A percentile compares a stretch with the other conserved stretches of the same genome.
These are phyloP conservation scores for Cercospora berteroae DNA, from an alignment of 2,329 filamentous ascomycete species.

Conservation along the genomic window DNA sequence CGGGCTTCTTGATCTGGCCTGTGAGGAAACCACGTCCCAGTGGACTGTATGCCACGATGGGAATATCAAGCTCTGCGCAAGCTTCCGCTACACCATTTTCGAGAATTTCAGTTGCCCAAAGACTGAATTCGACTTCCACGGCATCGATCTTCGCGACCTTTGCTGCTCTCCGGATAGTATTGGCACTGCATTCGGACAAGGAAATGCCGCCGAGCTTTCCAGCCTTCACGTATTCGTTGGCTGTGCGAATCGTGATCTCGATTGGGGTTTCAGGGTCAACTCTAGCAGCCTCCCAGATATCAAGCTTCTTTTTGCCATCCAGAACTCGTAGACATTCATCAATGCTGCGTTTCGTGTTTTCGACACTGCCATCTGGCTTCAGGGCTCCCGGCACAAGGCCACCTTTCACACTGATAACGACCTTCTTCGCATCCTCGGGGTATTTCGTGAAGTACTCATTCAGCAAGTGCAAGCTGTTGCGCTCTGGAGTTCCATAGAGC, in stretches of 20 bases:
- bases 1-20: constrained; percentile 49
- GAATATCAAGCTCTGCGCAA: constrained; percentile 63
- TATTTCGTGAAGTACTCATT: constrained; percentile 53
- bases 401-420: constrained; percentile 54
- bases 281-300: constrained; percentile 50
- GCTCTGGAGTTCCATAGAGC: constrained; percentile 48
- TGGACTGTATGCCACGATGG: constrained; percentile 70
- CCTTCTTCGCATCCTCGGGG: constrained; percentile 50
- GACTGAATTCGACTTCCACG: constrained; percentile 61
- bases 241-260: constrained; percentile 46
- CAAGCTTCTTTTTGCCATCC: constrained; percentile 49
- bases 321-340: constrained; percentile 48
- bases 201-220: constrained; percentile 49
- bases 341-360: constrained; percentile 45
- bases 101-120: constrained; percentile 58
- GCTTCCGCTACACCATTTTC: constrained; percentile 57
- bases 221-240: constrained; percentile 41
- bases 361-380: constrained; percentile 42
- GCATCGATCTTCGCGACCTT: constrained; percentile 56
- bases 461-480: constrained; percentile 50
- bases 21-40: constrained; percentile 62
- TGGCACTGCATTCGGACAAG: constrained; percentile 47
- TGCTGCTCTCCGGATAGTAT: constrained; percentile 49
- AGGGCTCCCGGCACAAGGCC: constrained; percentile 40
- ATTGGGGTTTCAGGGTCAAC: constrained; percentile 47